A percentile compares a stretch with the other conserved stretches of the same genome.
phyloP scores from a whole-genome alignment of 768 basidiomycete species.

The Lentinula raphanica region DNA sequence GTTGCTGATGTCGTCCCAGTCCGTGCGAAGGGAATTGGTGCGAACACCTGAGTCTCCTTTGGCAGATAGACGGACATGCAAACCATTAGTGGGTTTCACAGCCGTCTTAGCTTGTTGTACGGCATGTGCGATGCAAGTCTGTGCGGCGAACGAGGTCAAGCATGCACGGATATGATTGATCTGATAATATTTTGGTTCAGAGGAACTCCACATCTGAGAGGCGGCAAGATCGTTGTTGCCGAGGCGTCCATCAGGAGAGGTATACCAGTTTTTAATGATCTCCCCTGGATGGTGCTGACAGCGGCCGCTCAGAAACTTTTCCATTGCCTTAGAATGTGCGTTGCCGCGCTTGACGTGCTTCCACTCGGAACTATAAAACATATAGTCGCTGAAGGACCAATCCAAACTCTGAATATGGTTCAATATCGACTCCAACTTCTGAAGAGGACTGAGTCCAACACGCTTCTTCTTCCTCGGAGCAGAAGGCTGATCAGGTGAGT shows the following conservation, averaged over 20 bases:
- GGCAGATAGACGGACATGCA: slow-evolving; percentile 14
- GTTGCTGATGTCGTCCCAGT: slow-evolving; percentile 5
- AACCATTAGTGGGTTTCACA: slow-evolving; percentile 14
- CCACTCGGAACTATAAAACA: not conserved
- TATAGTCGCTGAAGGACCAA: not conserved
- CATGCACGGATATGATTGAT: slow-evolving; percentile 20
- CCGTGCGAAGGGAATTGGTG: slow-evolving; percentile 2
- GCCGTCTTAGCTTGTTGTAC: slow-evolving; percentile 18
- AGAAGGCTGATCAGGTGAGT: too few species aligned
- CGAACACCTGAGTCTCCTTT: slow-evolving; percentile 5
- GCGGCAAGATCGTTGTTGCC: not conserved
- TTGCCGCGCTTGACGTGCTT: not conserved
- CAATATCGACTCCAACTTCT: too few species aligned
- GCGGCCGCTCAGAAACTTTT: slow-evolving; percentile 3
- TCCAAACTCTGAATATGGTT: not conserved
- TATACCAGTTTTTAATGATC: slow-evolving; percentile 10
- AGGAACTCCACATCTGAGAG: slow-evolving; percentile 13
- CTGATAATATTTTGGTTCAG: slow-evolving; percentile 8
- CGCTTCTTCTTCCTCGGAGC: too few species aligned
- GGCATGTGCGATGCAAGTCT: slow-evolving; percentile 15
- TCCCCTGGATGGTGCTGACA: not conserved
- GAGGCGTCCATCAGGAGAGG: slow-evolving; percentile 2
- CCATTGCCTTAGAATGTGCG: not conserved
- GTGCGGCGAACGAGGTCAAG: slow-evolving; percentile 24
- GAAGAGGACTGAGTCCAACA: too few species aligned